Evolutionary conservation across 2,329 filamentous ascomycete genomes (phyloP).

Genomic region (Phialophora macrospora): DNA sequence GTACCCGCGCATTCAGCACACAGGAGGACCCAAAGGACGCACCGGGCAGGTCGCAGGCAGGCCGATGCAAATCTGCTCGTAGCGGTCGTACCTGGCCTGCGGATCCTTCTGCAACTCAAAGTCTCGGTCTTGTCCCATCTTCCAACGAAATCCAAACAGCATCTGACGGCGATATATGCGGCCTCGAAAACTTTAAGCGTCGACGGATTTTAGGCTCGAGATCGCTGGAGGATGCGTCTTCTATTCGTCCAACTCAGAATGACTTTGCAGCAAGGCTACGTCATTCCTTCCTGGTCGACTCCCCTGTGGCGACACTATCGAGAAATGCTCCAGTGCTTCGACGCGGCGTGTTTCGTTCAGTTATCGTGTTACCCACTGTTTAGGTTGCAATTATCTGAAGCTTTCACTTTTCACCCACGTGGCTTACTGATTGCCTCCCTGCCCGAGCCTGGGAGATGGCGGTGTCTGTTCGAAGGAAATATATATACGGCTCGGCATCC

Average conservation of each 20-base stretch:
- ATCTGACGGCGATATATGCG: neutral
- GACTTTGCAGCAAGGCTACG: constrained; percentile 24
- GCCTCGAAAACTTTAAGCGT: constrained; percentile 2
- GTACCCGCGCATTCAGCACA: neutral
- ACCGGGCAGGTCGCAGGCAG: neutral
- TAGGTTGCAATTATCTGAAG: constrained; percentile 25
- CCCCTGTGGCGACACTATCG: neutral
- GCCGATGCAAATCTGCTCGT: neutral
- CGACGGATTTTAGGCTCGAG: neutral
- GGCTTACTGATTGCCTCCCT: constrained; percentile 18
- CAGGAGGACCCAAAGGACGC: neutral
- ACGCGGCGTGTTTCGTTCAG: constrained; percentile 3
- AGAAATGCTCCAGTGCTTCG: constrained; percentile 9
- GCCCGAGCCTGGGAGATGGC: neutral
- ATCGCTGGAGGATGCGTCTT: neutral
- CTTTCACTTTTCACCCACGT: constrained; percentile 34
- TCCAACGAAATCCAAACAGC: constrained; percentile 1
- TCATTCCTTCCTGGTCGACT: constrained; percentile 20
- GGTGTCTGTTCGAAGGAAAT: constrained; percentile 3
- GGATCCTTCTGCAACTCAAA: neutral
- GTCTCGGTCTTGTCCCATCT: neutral
- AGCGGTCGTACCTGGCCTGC: neutral
- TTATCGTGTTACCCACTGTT: constrained; percentile 36
- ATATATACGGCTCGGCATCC: neutral
- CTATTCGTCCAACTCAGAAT: constrained; percentile 18